These are phyloP conservation scores for Evernia prunastri DNA, from an alignment of 495 filamentous ascomycete species.

Conservation along the genomic window DNA sequence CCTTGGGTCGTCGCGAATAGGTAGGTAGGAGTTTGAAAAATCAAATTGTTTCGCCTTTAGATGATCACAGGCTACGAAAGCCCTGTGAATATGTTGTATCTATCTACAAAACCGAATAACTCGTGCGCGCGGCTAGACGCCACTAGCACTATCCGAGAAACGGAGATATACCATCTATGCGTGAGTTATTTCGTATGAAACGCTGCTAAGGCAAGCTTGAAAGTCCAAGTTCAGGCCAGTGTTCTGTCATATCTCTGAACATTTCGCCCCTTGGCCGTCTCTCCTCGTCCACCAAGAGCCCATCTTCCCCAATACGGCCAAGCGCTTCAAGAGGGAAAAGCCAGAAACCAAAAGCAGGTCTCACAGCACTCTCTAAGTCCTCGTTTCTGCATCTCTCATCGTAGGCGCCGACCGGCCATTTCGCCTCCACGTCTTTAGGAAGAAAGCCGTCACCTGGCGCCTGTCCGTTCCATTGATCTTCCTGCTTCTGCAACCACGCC, in stretches of 20 bases:
- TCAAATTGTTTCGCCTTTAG: no score
- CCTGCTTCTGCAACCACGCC: slow-evolving; percentile 3
- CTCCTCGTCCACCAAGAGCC: slow-evolving; percentile 7
- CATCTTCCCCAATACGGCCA: slow-evolving; percentile 4
- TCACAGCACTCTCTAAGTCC: slow-evolving; percentile 11
- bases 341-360: slow-evolving; percentile 17
- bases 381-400: slow-evolving; percentile 12
- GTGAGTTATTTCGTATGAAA: no score
- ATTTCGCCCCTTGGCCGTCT: neutral
- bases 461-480: slow-evolving; percentile 13
- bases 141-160: no score
- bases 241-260: slow-evolving; percentile 9
- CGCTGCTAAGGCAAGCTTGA: slow-evolving; percentile 5
- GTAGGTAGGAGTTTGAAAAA: no score
- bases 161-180: no score
- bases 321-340: slow-evolving; percentile 15
- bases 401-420: slow-evolving; percentile 8
- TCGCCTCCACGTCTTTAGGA: slow-evolving; percentile 4
- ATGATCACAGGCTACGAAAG: no score
- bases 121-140: no score
- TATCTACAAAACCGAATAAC: no score
- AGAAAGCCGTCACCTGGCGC: slow-evolving; percentile 8
- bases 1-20: no score
- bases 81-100: no score
- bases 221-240: slow-evolving; percentile 13